A percentile compares a stretch with the other conserved stretches of the same genome.
phyloP scores from a whole-genome alignment of 225 moss, liverwort and hornwort genomes.

The Neckera pumila region DNA sequence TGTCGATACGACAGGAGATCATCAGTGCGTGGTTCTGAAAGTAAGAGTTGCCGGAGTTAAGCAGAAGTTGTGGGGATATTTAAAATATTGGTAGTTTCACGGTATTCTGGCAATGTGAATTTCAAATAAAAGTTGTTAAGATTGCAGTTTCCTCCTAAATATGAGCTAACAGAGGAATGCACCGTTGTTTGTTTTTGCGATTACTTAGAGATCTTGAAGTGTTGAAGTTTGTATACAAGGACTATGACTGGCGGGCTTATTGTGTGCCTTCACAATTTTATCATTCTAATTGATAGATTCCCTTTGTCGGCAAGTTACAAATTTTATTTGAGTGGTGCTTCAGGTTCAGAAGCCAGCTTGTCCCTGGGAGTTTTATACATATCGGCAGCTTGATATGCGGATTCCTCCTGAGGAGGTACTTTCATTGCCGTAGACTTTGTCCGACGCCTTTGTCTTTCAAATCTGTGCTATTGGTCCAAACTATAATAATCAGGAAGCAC shows the following conservation, averaged over 20 bases:
- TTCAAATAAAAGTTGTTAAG: background rate
- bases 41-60: slow-evolving; percentile 18
- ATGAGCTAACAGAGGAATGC: background rate
- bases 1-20: slow-evolving; percentile 33
- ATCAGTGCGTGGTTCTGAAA: slow-evolving; percentile 58
- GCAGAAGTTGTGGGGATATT: background rate
- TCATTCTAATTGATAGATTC: background rate
- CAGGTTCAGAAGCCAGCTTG: slow-evolving; percentile 90
- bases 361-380: slow-evolving; percentile 92
- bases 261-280: background rate
- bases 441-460: background rate
- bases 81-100: background rate
- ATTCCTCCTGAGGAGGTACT: slow-evolving; percentile 52
- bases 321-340: background rate
- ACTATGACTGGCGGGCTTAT: background rate
- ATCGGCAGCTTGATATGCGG: slow-evolving; percentile 77
- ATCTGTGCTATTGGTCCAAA: background rate
- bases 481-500: background rate
- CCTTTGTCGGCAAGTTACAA: background rate
- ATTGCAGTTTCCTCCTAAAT: background rate
- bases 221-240: background rate
- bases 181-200: background rate
- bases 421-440: background rate
- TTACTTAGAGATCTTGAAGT: background rate
- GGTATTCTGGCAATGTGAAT: background rate